A percentile compares a stretch with the other conserved stretches of the same genome.
These are phyloP conservation scores for Paraleonurus japonicus DNA, from an alignment of 257 asterid species.

Conservation along the genomic window DNA sequence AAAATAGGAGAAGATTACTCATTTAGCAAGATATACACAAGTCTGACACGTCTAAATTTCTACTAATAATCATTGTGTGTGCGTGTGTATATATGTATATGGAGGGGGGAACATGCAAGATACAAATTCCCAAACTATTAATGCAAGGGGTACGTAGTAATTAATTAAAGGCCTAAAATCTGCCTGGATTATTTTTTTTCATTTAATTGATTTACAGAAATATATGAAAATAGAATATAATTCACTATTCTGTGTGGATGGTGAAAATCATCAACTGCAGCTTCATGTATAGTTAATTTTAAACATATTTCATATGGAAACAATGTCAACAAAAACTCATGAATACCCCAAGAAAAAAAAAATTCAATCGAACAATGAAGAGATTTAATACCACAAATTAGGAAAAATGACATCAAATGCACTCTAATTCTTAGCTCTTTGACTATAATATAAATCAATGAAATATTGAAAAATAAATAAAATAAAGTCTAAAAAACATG, in stretches of 20 bases:
- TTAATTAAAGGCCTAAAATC: no score
- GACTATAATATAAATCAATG: background rate
- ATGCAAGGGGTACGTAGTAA: background rate
- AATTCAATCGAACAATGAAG: background rate
- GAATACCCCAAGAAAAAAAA: background rate
- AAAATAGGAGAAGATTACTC: background rate
- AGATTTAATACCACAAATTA: background rate
- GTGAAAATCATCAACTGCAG: background rate
- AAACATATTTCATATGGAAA: background rate
- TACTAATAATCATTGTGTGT: background rate
- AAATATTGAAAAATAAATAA: background rate
- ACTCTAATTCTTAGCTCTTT: background rate
- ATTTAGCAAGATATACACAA: background rate
- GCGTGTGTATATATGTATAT: background rate
- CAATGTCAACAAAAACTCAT: background rate
- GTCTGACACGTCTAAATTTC: background rate
- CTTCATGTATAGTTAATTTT: background rate
- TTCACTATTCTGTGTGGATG: no score
- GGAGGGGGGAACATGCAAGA: no score
- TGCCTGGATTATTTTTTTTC: no score
- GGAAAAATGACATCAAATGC: background rate
- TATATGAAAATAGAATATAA: no score
- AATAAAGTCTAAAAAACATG: constrained; percentile 2
- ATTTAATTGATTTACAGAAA: no score
- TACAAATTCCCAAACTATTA: background rate